Conservation (phyloP, 345 rosid species). For the Barbarea vulgaris region DNA sequence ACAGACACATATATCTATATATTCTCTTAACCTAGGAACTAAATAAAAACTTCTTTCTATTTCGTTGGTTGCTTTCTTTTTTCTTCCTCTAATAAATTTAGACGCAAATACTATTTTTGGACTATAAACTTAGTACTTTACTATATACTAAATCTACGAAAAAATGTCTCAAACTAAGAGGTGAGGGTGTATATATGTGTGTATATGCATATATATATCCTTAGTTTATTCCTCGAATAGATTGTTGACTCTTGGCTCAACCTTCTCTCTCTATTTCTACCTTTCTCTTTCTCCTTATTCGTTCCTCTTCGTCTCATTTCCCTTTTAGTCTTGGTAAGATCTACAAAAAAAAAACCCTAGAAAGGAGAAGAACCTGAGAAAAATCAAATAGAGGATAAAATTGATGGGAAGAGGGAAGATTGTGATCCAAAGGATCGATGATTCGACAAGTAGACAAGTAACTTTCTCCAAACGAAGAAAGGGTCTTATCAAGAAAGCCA, state of each 20-base stretch:
- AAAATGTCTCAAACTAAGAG: constrained; percentile 38
- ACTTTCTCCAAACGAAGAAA: constrained; percentile 52
- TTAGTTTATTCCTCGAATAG: constrained; percentile 46
- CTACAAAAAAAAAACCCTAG: constrained; percentile 42
- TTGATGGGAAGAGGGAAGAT: constrained; percentile 49
- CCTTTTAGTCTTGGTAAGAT: constrained; percentile 37
- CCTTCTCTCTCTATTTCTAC: constrained; percentile 31
- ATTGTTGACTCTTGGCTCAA: constrained; percentile 48
- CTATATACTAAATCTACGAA: constrained; percentile 21
- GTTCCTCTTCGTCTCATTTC: constrained; percentile 36
- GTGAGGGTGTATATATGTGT: constrained; percentile 31
- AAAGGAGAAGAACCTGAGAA: constrained; percentile 27
- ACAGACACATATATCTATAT: constrained; percentile 27
- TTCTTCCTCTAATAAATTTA: background rate
- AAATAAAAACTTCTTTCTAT: constrained; percentile 16
- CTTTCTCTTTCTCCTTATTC: constrained; percentile 38
- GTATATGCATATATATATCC: constrained; percentile 26
- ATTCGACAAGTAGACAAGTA: constrained; percentile 49
- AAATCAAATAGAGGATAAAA: constrained; percentile 26
- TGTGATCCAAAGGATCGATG: constrained; percentile 52
- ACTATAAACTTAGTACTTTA: constrained; percentile 25
- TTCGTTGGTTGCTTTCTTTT: constrained; percentile 18
- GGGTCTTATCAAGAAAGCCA: constrained; percentile 48
- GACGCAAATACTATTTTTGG: constrained; percentile 23
- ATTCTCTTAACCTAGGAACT: constrained; percentile 41